phyloP scores from a whole-genome alignment of 495 filamentous ascomycete genomes.

The Mycothermus thermophilus region DNA sequence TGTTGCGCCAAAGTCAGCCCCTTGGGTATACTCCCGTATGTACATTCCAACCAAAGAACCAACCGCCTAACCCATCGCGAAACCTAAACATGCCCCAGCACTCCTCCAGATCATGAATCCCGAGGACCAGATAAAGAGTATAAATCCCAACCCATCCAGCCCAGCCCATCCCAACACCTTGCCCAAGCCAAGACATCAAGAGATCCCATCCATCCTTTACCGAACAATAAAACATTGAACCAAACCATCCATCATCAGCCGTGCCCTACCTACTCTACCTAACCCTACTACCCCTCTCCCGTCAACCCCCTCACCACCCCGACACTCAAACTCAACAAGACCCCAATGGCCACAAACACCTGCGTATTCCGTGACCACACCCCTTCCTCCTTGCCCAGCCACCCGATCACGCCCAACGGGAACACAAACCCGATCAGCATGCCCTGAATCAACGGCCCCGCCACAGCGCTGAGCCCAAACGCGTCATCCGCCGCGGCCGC shows the following conservation, averaged over 20 bases:
- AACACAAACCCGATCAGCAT: conserved; percentile 89
- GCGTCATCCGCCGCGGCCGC: conserved; percentile 24
- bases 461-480: conserved; percentile 27
- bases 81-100: background rate
- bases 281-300: conserved; percentile 7
- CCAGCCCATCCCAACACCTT: too few species aligned
- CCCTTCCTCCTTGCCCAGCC: conserved; percentile 77
- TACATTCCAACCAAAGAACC: background rate
- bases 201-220: too few species aligned
- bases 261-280: background rate
- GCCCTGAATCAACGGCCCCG: conserved; percentile 81
- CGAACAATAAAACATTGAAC: too few species aligned
- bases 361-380: conserved; percentile 73
- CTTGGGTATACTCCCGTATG: too few species aligned
- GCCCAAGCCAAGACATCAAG: too few species aligned
- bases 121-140: too few species aligned
- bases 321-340: conserved; percentile 38
- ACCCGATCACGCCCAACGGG: conserved; percentile 72
- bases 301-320: conserved; percentile 29
- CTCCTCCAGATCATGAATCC: background rate
- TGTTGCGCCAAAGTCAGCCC: too few species aligned
- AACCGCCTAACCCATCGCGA: background rate
- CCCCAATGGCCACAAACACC: conserved; percentile 69
- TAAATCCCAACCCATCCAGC: too few species aligned
- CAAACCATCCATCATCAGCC: too few species aligned